Evolutionary conservation across 2,329 filamentous ascomycete species (phyloP).

Genomic region (Beauveria varroae): DNA sequence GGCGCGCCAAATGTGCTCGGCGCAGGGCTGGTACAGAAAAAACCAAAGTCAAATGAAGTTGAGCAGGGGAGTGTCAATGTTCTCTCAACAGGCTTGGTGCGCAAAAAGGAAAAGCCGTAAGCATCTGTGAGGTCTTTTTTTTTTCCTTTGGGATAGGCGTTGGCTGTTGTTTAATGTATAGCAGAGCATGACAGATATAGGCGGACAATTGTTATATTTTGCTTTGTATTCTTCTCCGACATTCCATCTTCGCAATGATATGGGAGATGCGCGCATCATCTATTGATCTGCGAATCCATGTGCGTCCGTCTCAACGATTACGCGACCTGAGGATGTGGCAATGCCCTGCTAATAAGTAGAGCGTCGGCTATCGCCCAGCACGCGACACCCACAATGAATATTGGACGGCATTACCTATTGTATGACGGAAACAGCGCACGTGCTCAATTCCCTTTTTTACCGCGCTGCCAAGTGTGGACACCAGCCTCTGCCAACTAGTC

Average conservation of each 20-base stretch:
- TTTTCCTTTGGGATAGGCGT: neutral
- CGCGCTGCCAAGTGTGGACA: too few relatives aligned
- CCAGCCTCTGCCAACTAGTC: too few relatives aligned
- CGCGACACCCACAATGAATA: too few relatives aligned
- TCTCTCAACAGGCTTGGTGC: neutral
- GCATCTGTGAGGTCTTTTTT: neutral
- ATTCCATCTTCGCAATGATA: too few relatives aligned
- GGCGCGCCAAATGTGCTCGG: constrained; percentile 37
- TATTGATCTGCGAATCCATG: neutral
- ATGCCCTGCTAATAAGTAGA: too few relatives aligned
- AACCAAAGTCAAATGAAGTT: constrained; percentile 34
- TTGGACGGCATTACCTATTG: too few relatives aligned
- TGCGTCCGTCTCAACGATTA: neutral
- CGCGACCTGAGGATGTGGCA: too few relatives aligned
- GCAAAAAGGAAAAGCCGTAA: constrained; percentile 4
- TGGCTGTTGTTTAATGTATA: neutral
- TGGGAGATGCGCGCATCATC: too few relatives aligned
- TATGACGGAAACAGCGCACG: too few relatives aligned
- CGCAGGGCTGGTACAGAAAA: constrained; percentile 44
- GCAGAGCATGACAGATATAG: too few relatives aligned
- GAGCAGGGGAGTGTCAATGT: neutral
- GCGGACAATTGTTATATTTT: neutral
- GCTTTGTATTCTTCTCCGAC: neutral
- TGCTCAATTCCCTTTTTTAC: too few relatives aligned
- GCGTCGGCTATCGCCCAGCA: too few relatives aligned